A percentile compares a stretch with the other conserved stretches of the same genome.
phyloP scores from a whole-genome alignment of 768 basidiomycete genomes.

The Kwoniella botswanensis region DNA sequence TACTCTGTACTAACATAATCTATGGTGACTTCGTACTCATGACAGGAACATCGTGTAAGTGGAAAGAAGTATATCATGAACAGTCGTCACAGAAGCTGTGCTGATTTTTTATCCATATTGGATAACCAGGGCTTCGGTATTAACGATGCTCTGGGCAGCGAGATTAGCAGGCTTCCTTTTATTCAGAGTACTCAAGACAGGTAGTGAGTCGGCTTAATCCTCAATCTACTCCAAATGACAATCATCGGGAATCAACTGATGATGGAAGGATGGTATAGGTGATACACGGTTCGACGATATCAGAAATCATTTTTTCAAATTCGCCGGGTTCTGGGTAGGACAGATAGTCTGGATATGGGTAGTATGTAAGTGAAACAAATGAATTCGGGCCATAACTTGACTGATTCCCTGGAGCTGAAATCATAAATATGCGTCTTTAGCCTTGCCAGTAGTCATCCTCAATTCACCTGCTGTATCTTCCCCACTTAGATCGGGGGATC shows the following conservation, averaged over 20 bases:
- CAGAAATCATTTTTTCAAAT: constrained; percentile 69
- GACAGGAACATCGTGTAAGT: no score
- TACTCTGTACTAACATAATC: neutral
- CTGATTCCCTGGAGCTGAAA: no score
- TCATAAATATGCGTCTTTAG: constrained; percentile 15
- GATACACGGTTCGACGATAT: constrained; percentile 74
- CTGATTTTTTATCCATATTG: neutral
- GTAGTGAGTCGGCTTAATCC: constrained; percentile 57
- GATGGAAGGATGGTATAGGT: constrained; percentile 18
- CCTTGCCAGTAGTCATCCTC: constrained; percentile 68
- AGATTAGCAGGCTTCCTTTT: constrained; percentile 71
- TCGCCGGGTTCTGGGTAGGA: constrained; percentile 67
- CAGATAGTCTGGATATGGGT: constrained; percentile 68
- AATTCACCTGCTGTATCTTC: constrained; percentile 72
- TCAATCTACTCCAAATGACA: neutral
- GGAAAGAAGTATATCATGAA: no score
- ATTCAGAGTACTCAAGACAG: constrained; percentile 72
- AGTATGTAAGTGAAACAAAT: constrained; percentile 33
- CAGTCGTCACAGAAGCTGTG: no score
- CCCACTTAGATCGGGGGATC: constrained; percentile 59
- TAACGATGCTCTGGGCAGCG: constrained; percentile 73
- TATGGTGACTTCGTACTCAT: no score
- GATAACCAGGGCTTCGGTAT: constrained; percentile 53
- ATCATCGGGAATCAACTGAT: no score
- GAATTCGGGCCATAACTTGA: no score